phyloP scores from a whole-genome alignment of 371 early-diverging fungal species.

The Mortierella sp. region DNA sequence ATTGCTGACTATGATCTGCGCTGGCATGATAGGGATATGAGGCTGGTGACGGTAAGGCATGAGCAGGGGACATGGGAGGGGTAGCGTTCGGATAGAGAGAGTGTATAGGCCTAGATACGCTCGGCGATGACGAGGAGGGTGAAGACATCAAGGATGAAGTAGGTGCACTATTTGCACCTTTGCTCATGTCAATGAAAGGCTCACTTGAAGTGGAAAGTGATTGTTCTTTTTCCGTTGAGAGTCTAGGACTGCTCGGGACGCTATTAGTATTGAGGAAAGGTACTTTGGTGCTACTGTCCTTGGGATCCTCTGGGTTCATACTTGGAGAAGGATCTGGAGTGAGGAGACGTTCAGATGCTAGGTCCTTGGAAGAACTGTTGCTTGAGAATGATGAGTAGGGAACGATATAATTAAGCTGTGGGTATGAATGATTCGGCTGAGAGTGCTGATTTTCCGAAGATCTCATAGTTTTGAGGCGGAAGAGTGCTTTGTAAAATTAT shows the following conservation, averaged over 20 bases:
- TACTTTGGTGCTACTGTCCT: neutral
- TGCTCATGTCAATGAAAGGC: neutral
- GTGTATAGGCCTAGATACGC: conserved; percentile 3
- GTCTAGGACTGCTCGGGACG: neutral
- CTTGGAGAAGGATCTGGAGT: conserved; percentile 26
- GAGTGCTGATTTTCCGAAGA: conserved; percentile 1
- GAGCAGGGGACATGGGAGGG: conserved; percentile 42
- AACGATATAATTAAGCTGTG: neutral
- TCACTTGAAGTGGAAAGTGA: neutral
- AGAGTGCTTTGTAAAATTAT: neutral
- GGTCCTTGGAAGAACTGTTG: neutral
- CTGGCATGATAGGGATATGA: conserved; percentile 13
- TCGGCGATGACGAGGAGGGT: neutral
- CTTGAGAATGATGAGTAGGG: neutral
- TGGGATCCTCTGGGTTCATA: conserved; percentile 18
- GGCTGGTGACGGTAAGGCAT: conserved; percentile 24
- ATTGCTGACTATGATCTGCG: conserved; percentile 20
- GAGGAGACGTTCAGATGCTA: neutral
- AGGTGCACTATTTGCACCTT: neutral
- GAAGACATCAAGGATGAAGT: conserved; percentile 1
- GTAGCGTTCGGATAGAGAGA: conserved; percentile 33
- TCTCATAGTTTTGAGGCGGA: conserved; percentile 10
- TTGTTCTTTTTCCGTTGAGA: neutral
- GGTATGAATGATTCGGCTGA: neutral
- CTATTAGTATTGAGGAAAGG: neutral